These are phyloP conservation scores for Syzygium oleosum DNA, from an alignment of 345 rosid genomes.

Conservation along the genomic window DNA sequence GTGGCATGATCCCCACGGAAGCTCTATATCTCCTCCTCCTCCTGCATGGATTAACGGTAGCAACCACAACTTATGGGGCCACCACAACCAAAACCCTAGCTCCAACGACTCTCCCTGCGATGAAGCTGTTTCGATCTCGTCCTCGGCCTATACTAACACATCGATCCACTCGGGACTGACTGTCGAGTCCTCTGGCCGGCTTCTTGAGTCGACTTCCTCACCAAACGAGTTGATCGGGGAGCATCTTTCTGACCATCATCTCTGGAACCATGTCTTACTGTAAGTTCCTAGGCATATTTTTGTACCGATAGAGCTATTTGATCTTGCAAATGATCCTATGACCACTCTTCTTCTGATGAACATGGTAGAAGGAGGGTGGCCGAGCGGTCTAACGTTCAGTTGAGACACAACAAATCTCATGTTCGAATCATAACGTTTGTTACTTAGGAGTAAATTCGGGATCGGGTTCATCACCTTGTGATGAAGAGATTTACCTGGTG, in stretches of 20 bases:
- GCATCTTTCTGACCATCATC: constrained; percentile 46
- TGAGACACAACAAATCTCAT: neutral
- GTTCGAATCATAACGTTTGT: neutral
- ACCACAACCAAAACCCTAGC: constrained; percentile 35
- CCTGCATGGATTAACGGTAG: constrained; percentile 25
- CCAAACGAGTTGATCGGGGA: constrained; percentile 45
- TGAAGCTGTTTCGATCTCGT: constrained; percentile 54
- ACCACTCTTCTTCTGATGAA: neutral
- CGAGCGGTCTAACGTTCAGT: neutral
- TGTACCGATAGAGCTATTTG: neutral
- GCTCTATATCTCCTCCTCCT: constrained; percentile 20
- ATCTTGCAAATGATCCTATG: neutral
- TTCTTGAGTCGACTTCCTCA: constrained; percentile 18
- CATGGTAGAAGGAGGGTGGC: neutral
- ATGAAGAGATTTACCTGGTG: neutral
- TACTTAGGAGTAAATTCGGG: neutral
- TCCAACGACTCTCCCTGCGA: constrained; percentile 42
- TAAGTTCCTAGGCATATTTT: constrained; percentile 24
- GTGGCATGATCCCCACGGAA: constrained; percentile 65
- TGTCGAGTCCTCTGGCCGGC: constrained; percentile 40
- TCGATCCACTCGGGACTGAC: constrained; percentile 61
- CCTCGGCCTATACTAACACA: constrained; percentile 33
- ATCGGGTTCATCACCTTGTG: neutral
- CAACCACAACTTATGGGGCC: neutral
- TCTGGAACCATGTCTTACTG: constrained; percentile 61